Evolutionary conservation across 768 basidiomycete species (phyloP).

Genomic region (Leccinum broughii): DNA sequence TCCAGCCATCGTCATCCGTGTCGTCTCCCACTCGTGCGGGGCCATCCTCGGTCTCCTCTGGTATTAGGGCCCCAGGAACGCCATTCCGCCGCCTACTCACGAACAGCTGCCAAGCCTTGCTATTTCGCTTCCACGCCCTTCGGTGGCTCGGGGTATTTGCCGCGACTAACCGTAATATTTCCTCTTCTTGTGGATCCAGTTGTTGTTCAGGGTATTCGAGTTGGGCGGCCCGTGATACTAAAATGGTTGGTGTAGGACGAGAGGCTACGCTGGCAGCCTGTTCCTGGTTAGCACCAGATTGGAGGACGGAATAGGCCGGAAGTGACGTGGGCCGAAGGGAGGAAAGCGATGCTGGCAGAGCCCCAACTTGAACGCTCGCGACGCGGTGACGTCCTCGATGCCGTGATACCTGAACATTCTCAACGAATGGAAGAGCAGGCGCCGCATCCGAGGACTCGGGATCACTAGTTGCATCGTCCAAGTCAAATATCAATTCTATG

Average conservation of each 20-base stretch:
- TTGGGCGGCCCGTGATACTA: conserved; percentile 2
- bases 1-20: conserved; percentile 27
- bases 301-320: conserved; percentile 63
- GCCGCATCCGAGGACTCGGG: conserved; percentile 35
- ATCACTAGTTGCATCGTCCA: conserved; percentile 54
- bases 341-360: conserved; percentile 57
- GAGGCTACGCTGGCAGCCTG: neutral
- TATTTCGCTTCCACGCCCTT: conserved; percentile 64
- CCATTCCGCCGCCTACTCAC: conserved; percentile 38
- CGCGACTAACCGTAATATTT: conserved; percentile 63
- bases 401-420: conserved; percentile 27
- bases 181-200: conserved; percentile 46
- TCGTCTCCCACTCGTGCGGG: conserved; percentile 14
- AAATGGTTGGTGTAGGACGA: neutral
- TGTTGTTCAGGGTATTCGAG: conserved; percentile 26
- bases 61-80: conserved; percentile 33
- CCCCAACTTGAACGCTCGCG: conserved; percentile 32
- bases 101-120: conserved; percentile 65
- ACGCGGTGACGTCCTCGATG: conserved; percentile 28
- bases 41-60: conserved; percentile 38
- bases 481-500: conserved; percentile 68
- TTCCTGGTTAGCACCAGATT: conserved; percentile 21
- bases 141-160: conserved; percentile 71
- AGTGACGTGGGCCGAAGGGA: conserved; percentile 66
- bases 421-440: conserved; percentile 39